Conservation (phyloP, 306 rosid genomes). For the Trichosanthes truncata region DNA sequence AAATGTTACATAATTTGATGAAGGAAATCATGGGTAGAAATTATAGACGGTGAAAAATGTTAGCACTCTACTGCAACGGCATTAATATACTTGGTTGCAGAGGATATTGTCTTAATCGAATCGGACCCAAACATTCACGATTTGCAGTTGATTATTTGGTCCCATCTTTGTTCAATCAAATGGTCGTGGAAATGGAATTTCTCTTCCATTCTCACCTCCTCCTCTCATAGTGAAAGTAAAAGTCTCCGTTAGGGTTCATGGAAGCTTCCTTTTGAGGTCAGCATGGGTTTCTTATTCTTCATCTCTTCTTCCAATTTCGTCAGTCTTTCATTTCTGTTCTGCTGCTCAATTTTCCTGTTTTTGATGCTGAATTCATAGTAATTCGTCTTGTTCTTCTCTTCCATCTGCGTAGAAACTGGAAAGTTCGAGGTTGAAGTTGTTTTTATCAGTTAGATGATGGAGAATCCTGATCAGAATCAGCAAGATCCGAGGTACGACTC, state of each 20-base stretch:
- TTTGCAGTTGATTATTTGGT: background rate
- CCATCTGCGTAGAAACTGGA: slow-evolving; percentile 18
- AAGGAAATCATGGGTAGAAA: no score
- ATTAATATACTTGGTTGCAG: background rate
- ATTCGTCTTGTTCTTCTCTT: background rate
- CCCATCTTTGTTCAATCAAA: slow-evolving; percentile 3
- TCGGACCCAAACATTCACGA: slow-evolving; percentile 4
- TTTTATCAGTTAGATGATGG: slow-evolving; percentile 21
- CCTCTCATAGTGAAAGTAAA: slow-evolving; percentile 10
- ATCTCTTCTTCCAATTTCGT: background rate
- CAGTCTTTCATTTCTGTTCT: slow-evolving; percentile 14
- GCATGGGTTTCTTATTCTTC: background rate
- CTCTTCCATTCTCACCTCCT: slow-evolving; percentile 14
- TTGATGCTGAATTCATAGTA: background rate
- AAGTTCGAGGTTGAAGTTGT: slow-evolving; percentile 14
- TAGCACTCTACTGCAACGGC: background rate
- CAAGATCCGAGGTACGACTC: slow-evolving; percentile 53
- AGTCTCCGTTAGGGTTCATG: slow-evolving; percentile 31
- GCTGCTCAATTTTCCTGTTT: slow-evolving; percentile 7
- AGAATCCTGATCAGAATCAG: slow-evolving; percentile 39
- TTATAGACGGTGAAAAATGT: background rate
- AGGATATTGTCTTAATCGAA: background rate
- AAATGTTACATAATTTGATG: no score
- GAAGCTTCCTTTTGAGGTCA: slow-evolving; percentile 11
- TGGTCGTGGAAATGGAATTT: slow-evolving; percentile 9